Evolutionary conservation across 257 asterid species (phyloP).

Genomic region (Solanum lycopersicoides): DNA sequence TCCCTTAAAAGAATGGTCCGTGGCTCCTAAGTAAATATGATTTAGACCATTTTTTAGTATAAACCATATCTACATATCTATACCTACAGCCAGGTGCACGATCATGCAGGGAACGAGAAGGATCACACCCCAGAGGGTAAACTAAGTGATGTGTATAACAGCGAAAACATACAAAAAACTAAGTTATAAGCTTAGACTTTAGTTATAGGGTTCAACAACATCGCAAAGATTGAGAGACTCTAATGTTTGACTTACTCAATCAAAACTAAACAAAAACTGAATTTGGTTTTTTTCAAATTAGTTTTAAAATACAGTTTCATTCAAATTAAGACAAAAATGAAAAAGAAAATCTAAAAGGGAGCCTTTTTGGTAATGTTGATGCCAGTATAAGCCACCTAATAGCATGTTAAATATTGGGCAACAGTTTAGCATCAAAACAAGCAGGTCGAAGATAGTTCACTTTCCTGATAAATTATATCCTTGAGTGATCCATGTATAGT

Average conservation of each 20-base stretch:
- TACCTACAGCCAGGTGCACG: not conserved
- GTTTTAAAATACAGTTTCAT: not conserved
- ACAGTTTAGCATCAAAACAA: not conserved
- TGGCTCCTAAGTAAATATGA: not conserved
- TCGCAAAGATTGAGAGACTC: not conserved
- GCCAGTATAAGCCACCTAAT: not conserved
- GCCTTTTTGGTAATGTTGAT: not conserved
- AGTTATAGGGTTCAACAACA: not conserved
- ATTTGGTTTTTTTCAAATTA: not conserved
- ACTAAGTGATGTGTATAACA: not conserved
- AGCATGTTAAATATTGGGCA: not conserved
- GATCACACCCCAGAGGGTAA: not conserved
- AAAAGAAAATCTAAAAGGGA: not conserved
- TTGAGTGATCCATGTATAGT: not conserved
- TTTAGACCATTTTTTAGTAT: not conserved
- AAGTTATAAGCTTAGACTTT: not conserved
- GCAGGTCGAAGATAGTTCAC: not conserved
- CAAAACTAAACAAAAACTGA: not conserved
- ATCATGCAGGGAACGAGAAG: not conserved
- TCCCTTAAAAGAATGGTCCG: not conserved
- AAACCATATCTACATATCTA: not conserved
- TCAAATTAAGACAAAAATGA: not conserved
- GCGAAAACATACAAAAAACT: not conserved
- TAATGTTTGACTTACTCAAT: not conserved
- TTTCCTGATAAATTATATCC: not conserved